Conservation (phyloP, 495 filamentous ascomycete species). For the Talaromyces wortmannii region DNA sequence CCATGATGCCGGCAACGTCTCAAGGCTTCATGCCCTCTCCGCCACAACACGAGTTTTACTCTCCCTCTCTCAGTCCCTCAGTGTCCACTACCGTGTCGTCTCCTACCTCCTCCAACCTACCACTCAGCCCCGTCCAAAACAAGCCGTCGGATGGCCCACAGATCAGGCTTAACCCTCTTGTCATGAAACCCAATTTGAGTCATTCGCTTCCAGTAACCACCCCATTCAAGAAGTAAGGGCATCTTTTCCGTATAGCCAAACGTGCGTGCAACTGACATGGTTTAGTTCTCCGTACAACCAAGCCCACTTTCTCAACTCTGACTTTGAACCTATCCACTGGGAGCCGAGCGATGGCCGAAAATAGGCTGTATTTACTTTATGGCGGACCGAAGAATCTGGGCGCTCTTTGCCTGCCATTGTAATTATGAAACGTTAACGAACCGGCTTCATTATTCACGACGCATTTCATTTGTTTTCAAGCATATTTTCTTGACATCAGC, state of each 20-base stretch:
- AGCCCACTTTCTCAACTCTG: conserved; percentile 75
- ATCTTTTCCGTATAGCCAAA: conserved; percentile 10
- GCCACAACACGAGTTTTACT: conserved; percentile 13
- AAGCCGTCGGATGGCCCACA: conserved; percentile 33
- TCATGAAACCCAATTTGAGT: conserved; percentile 40
- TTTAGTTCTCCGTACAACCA: conserved; percentile 69
- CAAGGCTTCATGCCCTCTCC: conserved; percentile 28
- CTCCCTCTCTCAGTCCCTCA: conserved; percentile 1
- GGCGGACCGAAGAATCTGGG: neutral
- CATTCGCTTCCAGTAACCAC: conserved; percentile 35
- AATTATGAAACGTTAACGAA: neutral
- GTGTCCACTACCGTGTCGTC: conserved; percentile 3
- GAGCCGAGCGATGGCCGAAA: conserved; percentile 30
- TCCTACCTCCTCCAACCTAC: conserved; percentile 22
- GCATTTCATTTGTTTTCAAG: neutral
- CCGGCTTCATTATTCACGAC: neutral
- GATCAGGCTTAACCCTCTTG: conserved; percentile 41
- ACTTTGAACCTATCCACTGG: conserved; percentile 67
- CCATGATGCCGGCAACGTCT: conserved; percentile 38
- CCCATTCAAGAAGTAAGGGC: conserved; percentile 37
- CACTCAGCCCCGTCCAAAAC: conserved; percentile 28
- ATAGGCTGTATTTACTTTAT: conserved; percentile 3
- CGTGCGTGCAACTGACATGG: conserved; percentile 32
- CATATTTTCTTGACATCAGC: conserved; percentile 1
- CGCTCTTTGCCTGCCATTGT: neutral